Evolutionary conservation across 768 basidiomycete genomes (phyloP).

Genomic region (Trametes sanguinea): DNA sequence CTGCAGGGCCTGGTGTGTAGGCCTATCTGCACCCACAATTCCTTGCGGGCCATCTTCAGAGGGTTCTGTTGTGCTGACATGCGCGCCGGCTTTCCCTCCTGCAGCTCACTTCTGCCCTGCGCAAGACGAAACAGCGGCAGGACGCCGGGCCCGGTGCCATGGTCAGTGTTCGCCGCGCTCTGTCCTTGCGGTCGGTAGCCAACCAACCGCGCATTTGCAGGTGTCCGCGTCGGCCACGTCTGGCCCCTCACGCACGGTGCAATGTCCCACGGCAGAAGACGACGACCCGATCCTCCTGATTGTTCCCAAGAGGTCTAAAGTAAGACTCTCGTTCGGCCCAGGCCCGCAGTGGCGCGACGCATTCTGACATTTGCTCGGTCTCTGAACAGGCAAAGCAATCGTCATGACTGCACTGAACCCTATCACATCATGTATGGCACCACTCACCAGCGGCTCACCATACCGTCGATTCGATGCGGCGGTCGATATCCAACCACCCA

Average conservation of each 20-base stretch:
- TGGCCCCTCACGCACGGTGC: neutral
- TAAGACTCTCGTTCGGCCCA: slow-evolving; percentile 10
- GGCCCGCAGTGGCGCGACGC: slow-evolving; percentile 1
- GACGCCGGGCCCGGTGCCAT: slow-evolving; percentile 14
- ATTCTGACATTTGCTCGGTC: neutral
- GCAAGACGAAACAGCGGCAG: slow-evolving; percentile 29
- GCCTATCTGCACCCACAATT: neutral
- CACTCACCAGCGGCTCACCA: slow-evolving; percentile 9
- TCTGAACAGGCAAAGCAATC: slow-evolving; percentile 15
- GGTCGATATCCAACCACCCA: neutral
- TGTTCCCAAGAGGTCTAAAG: slow-evolving; percentile 26
- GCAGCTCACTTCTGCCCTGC: slow-evolving; percentile 31
- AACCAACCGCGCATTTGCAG: slow-evolving; percentile 11
- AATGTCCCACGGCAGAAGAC: slow-evolving; percentile 25
- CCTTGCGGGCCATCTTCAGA: neutral
- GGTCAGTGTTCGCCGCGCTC: slow-evolving; percentile 17
- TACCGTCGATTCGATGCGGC: slow-evolving; percentile 1
- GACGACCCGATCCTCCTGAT: slow-evolving; percentile 30
- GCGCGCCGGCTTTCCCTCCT: neutral
- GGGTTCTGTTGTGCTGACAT: neutral
- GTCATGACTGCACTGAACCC: slow-evolving; percentile 7
- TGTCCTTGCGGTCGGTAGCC: slow-evolving; percentile 3
- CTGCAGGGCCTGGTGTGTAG: neutral
- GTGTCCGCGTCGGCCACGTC: neutral
- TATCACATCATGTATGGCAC: neutral